A percentile compares a stretch with the other conserved stretches of the same genome.
Conservation (phyloP, 2,329 filamentous ascomycete genomes). For the Paecilomyces sp. region DNA sequence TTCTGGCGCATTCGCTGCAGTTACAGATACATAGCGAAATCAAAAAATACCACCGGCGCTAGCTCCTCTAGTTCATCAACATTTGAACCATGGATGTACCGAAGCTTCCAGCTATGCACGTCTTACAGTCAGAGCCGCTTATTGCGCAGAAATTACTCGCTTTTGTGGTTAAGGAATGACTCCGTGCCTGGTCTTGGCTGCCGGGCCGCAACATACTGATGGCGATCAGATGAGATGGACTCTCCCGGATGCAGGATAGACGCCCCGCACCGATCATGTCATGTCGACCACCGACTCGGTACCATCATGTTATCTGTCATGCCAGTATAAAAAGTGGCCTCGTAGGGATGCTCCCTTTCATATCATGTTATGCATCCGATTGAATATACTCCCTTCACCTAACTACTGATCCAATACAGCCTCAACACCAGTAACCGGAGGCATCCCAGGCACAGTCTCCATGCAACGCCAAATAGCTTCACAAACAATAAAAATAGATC, state of each 20-base stretch:
- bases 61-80: background rate
- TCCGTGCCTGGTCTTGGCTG: background rate
- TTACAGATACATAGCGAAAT: no score
- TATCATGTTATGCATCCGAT: background rate
- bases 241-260: background rate
- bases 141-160: background rate
- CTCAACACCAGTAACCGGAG: background rate
- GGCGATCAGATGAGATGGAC: background rate
- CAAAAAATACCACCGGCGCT: background rate
- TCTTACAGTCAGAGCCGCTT: background rate
- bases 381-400: no score
- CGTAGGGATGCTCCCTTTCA: background rate
- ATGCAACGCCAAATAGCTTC: background rate
- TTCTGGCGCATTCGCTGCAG: no score
- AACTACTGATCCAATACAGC: background rate
- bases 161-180: background rate
- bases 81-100: background rate
- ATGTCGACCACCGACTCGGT: background rate
- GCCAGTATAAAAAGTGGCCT: background rate
- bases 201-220: background rate
- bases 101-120: background rate
- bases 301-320: background rate
- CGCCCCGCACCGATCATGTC: background rate
- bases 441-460: background rate
- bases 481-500: background rate